Base-by-base conservation (phyloP, 345 rosid species). In the Euphorbia lathyris region DNA sequence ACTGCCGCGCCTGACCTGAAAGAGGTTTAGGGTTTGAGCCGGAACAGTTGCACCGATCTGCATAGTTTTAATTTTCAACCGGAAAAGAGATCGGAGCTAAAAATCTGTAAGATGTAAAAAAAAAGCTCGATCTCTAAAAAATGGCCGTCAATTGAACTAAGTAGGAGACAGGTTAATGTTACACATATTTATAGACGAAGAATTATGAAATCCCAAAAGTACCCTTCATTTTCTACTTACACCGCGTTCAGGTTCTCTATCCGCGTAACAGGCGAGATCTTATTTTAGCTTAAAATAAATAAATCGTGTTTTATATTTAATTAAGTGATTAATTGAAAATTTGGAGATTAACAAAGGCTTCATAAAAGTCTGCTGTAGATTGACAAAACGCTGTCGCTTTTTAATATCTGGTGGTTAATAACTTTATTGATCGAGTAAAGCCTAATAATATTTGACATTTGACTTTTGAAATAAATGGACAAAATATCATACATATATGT, bases 31-130 rank as follows among this genome's bases (percentile, higher is more conserved):
- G 66, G 72, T 83, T 2, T 82, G 81, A 3, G 86, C 84, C 3
- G 96, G 85, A 29, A 89, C 77, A 20, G 87, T 71, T 1, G 57
- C 22, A 67, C 79, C 30, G 67, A 83, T 75, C 79, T 87, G 90
- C 89, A 88, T 81, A 20, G 70, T n/a, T 29, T 30, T 27, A 5
- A 0, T 14, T 42, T n/a, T n/a, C 9, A 42, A 48, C 38, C 22
- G 47, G 22, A 56, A 14, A 9, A 38, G 8, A 1, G 42, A 55
- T n/a, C 16, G 51, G 51, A 45, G 51, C 51, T 7, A 12, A 45
- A 2, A 5, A 23, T 36, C 7, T 1, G 19, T 27, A 10, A 19
- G 61, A n/a, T 0, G 50, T 8, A 42, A 2, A 14, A n/a, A 19
- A 8, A 14, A 22, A 29, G 22, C 17, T n/a, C 1, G 9, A 56